Evolutionary conservation across 2,329 filamentous ascomycete species (phyloP).

Genomic region (Colletotrichum lupini): DNA sequence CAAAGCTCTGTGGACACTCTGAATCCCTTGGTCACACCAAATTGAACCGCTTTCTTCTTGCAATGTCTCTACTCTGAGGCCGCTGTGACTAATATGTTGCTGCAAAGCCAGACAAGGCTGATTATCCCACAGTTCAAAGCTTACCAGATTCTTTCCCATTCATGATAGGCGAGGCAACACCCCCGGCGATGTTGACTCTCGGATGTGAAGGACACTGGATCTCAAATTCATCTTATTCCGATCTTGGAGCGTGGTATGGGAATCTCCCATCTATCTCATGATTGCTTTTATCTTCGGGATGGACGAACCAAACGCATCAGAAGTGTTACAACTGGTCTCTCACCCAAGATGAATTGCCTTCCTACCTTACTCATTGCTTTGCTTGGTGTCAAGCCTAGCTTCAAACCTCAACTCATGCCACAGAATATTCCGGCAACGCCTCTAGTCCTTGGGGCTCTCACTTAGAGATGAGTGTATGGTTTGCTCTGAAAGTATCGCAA

Average conservation of each 20-base stretch:
- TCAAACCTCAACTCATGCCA: too few relatives aligned
- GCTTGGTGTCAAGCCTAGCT: neutral
- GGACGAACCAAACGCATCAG: neutral
- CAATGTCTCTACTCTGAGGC: neutral
- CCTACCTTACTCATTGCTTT: neutral
- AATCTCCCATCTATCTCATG: neutral
- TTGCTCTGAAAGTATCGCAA: neutral
- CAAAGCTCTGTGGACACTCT: neutral
- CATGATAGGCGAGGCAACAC: neutral
- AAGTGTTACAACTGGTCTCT: neutral
- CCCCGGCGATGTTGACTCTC: neutral
- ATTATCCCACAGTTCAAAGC: neutral
- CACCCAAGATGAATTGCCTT: neutral
- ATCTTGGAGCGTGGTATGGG: neutral
- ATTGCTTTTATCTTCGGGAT: neutral
- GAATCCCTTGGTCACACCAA: neutral
- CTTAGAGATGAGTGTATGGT: neutral
- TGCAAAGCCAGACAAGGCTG: neutral
- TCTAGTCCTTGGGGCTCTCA: neutral
- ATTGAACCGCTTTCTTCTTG: neutral
- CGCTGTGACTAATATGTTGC: neutral
- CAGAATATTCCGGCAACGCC: too few relatives aligned
- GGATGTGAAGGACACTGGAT: neutral
- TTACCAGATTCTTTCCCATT: neutral
- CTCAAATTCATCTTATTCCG: neutral